phyloP scores from a whole-genome alignment of 192 early-diverging fungal genomes.

The Bifiguratus adelaidae region DNA sequence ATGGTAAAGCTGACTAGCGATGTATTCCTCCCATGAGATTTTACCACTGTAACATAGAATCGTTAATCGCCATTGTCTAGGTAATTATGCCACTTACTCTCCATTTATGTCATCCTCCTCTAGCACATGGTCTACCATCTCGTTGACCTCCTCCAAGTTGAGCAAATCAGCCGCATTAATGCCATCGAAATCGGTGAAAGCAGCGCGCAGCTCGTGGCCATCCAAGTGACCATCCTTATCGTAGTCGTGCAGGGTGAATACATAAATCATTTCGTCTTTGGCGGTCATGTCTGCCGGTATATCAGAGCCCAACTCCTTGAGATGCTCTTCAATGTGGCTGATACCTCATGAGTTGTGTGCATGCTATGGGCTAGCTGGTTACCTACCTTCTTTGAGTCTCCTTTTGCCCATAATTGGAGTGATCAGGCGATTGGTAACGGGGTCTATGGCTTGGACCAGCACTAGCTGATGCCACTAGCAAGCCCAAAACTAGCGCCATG shows the following conservation, averaged over 20 bases:
- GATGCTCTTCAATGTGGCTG: constrained; percentile 42
- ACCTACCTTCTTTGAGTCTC: constrained; percentile 15
- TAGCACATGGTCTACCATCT: constrained; percentile 65
- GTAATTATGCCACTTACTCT: constrained; percentile 36
- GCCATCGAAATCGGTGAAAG: constrained; percentile 33
- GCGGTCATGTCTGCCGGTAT: constrained; percentile 27
- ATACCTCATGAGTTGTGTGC: no score
- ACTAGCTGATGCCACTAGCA: no score
- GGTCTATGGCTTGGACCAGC: no score
- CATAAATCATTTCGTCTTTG: constrained; percentile 54
- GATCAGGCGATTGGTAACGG: constrained; percentile 7
- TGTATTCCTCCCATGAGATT: constrained; percentile 44
- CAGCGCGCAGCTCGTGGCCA: constrained; percentile 63
- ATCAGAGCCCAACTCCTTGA: constrained; percentile 25
- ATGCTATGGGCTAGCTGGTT: no score
- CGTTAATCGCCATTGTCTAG: background rate
- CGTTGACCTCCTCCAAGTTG: constrained; percentile 34
- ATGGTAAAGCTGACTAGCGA: constrained; percentile 36
- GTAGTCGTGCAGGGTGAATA: constrained; percentile 62
- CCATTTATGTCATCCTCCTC: constrained; percentile 64
- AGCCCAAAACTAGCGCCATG: no score
- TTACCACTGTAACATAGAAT: constrained; percentile 23
- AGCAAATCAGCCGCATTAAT: constrained; percentile 10
- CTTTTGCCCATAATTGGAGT: constrained; percentile 17
- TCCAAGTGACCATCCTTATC: constrained; percentile 66